Evolutionary conservation across 352 stramenopile genomes (phyloP), one percentile per base, ranked within the genome.

Genomic region (Albugo candida): DNA sequence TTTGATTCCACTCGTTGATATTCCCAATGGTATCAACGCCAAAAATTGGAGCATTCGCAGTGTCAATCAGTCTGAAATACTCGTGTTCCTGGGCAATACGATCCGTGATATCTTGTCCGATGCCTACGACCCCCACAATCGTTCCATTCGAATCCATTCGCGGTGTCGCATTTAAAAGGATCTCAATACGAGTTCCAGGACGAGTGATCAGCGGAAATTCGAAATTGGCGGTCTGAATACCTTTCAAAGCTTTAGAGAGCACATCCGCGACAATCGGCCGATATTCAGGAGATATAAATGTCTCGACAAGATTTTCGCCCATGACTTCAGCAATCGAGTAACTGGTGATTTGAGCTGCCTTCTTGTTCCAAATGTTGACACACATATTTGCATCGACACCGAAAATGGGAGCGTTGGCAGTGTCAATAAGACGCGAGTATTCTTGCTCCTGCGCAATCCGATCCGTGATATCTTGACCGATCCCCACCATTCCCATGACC

Each of bases 351-450:
- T 96, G 68, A 0, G 71, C 76, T 11, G 78, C 83, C 53, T 94
- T 93, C 47, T 92, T 76, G 61, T 95, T 94, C 83, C 83, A 92
- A 53, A 92, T 92, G 51, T 93, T 93, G 12, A 93, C 83, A 39
- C 76, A 83, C 5, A 89, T 60, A 37, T 87, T 70, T 0, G 61
- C 60, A 58, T 95, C 81, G n/a, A 94, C 77, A 41, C 81, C 83
- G 55, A 95, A 93, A 43, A 94, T 94, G 3, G 83, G 79, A 12
- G 79, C 76, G 47, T 95, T 94, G 0, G 83, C 81, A 24, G 71
- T 93, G 43, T 95, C 83, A 49, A 95, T 92, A n/a, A 95, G 48
- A 11, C 80, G 74, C 2, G 73, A 80, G 48, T 92, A 92, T 55
- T 92, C 80, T 53, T 91, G 65, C 44, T 92, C 75, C 48, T 92